Evolutionary conservation across 192 early-diverging fungal genomes (phyloP), one percentile per base, ranked within the genome.

Genomic region (Linnemannia hyalina): DNA sequence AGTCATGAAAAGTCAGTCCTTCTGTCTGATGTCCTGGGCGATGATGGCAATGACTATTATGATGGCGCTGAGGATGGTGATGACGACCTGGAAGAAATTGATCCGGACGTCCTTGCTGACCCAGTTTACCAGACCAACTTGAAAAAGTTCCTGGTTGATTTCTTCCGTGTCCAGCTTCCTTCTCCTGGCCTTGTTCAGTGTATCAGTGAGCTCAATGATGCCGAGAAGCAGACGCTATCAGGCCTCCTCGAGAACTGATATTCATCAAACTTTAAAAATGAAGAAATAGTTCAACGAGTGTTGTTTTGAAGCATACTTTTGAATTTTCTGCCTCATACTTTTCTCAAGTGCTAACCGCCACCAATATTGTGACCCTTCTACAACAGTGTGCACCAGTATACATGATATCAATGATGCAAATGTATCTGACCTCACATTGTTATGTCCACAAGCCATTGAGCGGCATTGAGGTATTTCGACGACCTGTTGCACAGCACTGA

Each of bases 101-200:
- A 65, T 46, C 84, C 92, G 32, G 93, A 96, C 68, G 78, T 94
- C 13, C 90, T 93, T 32, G 77, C 91, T 55, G 93, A 93, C 71
- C 93, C 92, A 6, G 89, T 95, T 70, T 95, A 92, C 75, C 90
- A 93, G 75, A 86, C 88, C 38, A 91, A 93, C 60, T 73, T 95
- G 72, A 93, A 88, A 85, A 91, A 92, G 18, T 94, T 90, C 75
- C 57, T 94, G 49, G 71, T 83, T 26, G 85, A 89, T 13, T 93
- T 93, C 83, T 92, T 94, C 81, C 83, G 89, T 29, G 46, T 47
- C 26, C 80, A 82, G 29, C 47, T 69, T 6, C 52, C 63, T 69
- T 72, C 80, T 8, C 80, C 74, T 22, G 68, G 40, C 5, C 44
- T 82, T 32, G 49, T 32, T 11, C 65, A 76, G 29, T 76, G 74